Base-by-base conservation (phyloP, 257 asterid species). In the Penstemon davidsonii region DNA sequence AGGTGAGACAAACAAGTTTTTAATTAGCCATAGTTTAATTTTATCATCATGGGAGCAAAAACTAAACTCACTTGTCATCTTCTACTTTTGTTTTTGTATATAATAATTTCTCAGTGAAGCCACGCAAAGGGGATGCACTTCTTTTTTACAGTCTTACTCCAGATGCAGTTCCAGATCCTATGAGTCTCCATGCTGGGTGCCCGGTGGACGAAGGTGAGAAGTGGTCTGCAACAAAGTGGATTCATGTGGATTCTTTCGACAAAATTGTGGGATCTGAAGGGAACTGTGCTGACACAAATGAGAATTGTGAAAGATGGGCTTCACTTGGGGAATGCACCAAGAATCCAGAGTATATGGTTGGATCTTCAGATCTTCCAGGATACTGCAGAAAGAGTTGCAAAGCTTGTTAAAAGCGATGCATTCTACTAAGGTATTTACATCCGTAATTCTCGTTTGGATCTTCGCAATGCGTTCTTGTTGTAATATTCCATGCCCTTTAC, bases 141-240 rank as follows among this genome's bases (percentile, higher is more conserved):
- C 89, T 93, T 2, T 93, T 93, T 76, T 93, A 79, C 74, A 93
- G 92, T 76, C 96, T 93, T 47, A 66, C 75, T 47, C 95, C 96
- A 52, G 75, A 69, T 51, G 96, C 99, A 4, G 67, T 79, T 60
- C 92, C 97, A 51, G 99, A 93, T 73, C 79, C 94, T 6, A 36
- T 62, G 49, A 90, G 97, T 72, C 92, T 90, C 47, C 99, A 90
- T 25, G 99, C 89, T n/a, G 97, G 99, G 6, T 90, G 97, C 82
- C 96, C 96, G 0, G 99, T 93, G 74, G 85, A 88, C 5, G 86
- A 86, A 76, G 99, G 97, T 15, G 97, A 90, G 85, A 94, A 94
- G 71, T 94, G 99, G 99, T 94, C 99, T 0, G 99, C 99, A 0
- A 94, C 99, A 43, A 94, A 94, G 79, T 94, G 99, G 99, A 87